Base-by-base conservation (phyloP, 2,329 filamentous ascomycete genomes). In the Fusarium lyarnte region DNA sequence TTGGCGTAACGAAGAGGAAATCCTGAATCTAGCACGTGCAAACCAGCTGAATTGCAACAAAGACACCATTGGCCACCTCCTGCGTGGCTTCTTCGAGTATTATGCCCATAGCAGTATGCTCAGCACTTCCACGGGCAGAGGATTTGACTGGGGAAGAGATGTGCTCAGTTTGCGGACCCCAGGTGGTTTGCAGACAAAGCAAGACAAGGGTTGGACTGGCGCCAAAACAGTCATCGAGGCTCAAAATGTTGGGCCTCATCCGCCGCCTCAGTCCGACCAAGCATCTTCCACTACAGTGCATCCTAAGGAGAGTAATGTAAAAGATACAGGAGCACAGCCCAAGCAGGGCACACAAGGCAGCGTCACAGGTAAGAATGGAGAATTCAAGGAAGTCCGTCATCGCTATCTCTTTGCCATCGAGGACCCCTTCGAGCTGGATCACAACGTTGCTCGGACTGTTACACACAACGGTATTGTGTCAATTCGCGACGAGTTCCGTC, bases 351-450 rank as follows among this genome's bases (percentile, higher is more conserved):
- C 69, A 29, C 66, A 66, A 25, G 57, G 58, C 9, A 67, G 69
- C n/a, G 68, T 70, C 11, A 62, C 69, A 31, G 77, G 14, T n/a
- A 84, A 82, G 57, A 71, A 78, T 16, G 77, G 78, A 9, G 85
- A 87, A 36, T 77, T 88, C 55, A 93, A 92, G 74, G 93, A 94
- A 77, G 87, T 95, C 19, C 89, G 93, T 5, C 90, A 94, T 77
- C 90, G 94, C 17, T 97, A 94, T 79, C 87, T 97, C 8, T 93
- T 97, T 73, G 93, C 94, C 36, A 95, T 98, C 67, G 95, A 97
- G 79, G 95, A 97, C 79, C 95, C 95, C 0, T 97, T 97, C 77
- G 94, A 97, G 83, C 82, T 91, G 5, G 91, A 94, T 43, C 94
- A 97, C 81, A 98, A 97, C 75, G 92, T 97, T 38, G 95, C 93